A percentile compares a stretch with the other conserved stretches of the same genome.
Evolutionary conservation across 2,329 filamentous ascomycete genomes (phyloP).

Genomic region (Claviceps sp.): DNA sequence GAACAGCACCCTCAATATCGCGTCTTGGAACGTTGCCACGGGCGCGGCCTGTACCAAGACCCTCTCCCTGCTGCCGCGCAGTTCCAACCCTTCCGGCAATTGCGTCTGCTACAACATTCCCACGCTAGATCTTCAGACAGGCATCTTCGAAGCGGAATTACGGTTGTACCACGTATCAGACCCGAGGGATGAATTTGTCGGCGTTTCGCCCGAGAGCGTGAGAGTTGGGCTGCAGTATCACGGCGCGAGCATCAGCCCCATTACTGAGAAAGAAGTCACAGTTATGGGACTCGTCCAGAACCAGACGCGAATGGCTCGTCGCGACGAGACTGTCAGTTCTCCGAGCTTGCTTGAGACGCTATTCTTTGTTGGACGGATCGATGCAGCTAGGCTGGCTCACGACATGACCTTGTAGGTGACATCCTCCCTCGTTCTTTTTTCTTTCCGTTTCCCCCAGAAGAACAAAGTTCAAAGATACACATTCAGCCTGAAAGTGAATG

Average conservation of each 20-base stretch:
- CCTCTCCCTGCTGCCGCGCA: slow-evolving; percentile 40
- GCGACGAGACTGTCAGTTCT: slow-evolving; percentile 13
- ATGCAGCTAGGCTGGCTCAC: slow-evolving; percentile 37
- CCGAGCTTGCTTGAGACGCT: slow-evolving; percentile 46
- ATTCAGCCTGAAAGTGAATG: too few relatives aligned
- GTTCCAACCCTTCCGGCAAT: slow-evolving; percentile 61
- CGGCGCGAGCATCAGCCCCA: slow-evolving; percentile 30
- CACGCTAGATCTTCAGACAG: slow-evolving; percentile 51
- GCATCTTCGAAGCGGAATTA: slow-evolving; percentile 64
- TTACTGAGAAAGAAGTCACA: slow-evolving; percentile 13
- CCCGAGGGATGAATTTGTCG: slow-evolving; percentile 39
- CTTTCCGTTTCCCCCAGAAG: too few relatives aligned
- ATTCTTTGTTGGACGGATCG: slow-evolving; percentile 56
- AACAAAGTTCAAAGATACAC: too few relatives aligned
- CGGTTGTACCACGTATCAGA: slow-evolving; percentile 57
- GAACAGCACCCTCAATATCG: slow-evolving; percentile 37
- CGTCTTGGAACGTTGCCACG: slow-evolving; percentile 42
- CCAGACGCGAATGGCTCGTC: slow-evolving; percentile 6
- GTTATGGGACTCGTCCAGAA: slow-evolving; percentile 13
- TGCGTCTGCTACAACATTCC: slow-evolving; percentile 75
- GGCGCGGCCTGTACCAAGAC: slow-evolving; percentile 44
- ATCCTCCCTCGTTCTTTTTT: not conserved
- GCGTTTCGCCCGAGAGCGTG: slow-evolving; percentile 37
- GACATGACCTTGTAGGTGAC: slow-evolving; percentile 47
- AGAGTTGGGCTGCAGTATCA: slow-evolving; percentile 40